phyloP scores from a whole-genome alignment of 176 grass and related monocot species.

The Musa beccarii region DNA sequence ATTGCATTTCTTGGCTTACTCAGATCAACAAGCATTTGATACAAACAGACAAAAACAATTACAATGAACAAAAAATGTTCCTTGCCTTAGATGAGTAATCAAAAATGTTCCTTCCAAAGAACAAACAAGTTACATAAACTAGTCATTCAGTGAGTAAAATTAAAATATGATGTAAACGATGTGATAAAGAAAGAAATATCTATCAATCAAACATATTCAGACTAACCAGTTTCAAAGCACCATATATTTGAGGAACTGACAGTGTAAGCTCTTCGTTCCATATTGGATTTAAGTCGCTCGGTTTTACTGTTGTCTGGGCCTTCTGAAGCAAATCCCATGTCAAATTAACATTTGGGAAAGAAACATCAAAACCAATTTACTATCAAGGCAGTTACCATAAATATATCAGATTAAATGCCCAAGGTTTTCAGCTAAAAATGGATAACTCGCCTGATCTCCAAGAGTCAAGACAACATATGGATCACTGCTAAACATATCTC shows the following conservation, averaged over 20 bases:
- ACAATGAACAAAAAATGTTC: background rate
- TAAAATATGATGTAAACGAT: no score
- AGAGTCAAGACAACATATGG: conserved; percentile 86
- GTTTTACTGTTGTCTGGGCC: conserved; percentile 66
- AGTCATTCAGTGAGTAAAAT: no score
- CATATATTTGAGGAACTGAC: conserved; percentile 64
- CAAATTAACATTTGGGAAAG: conserved; percentile 10
- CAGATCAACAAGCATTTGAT: background rate
- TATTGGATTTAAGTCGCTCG: conserved; percentile 79
- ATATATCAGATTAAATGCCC: no score
- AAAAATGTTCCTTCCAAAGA: background rate
- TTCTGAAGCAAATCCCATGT: conserved; percentile 44
- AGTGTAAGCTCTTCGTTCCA: conserved; percentile 91
- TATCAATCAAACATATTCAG: background rate
- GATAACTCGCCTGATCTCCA: conserved; percentile 49
- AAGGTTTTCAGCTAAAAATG: background rate
- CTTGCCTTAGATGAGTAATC: no score
- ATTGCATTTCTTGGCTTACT: no score
- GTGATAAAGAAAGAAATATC: background rate
- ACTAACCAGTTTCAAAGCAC: conserved; percentile 90
- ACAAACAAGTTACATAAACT: background rate
- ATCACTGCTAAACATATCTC: conserved; percentile 89
- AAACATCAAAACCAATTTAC: conserved; percentile 2
- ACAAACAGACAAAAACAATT: background rate
- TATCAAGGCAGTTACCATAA: background rate